Percentiles rank a stretch among this genome's conserved stretches.
phyloP scores from a whole-genome alignment of 164 flowering plant species.

The Nelumbo lutea region DNA sequence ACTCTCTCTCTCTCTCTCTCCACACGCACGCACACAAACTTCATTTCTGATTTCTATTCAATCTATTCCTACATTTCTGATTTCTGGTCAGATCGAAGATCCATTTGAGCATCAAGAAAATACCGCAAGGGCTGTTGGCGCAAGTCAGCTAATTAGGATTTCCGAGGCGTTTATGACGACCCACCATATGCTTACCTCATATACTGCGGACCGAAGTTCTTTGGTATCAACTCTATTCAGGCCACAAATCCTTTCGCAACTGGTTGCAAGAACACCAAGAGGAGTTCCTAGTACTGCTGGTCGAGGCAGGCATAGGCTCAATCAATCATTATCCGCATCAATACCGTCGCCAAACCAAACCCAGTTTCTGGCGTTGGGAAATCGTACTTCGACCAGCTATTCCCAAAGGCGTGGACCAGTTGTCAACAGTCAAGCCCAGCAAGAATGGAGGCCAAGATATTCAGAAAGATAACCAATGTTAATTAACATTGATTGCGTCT shows the following conservation, averaged over 20 bases:
- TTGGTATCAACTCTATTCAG: slow-evolving; percentile 34
- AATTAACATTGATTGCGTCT: not conserved
- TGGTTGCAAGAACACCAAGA: slow-evolving; percentile 6
- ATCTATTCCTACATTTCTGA: not conserved
- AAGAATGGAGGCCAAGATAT: slow-evolving; percentile 25
- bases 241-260: slow-evolving; percentile 23
- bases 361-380: not conserved
- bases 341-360: not conserved
- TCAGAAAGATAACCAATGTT: not conserved
- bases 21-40: too few relatives aligned
- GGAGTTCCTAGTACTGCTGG: not conserved
- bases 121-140: slow-evolving; percentile 61
- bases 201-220: slow-evolving; percentile 19
- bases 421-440: slow-evolving; percentile 16
- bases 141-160: slow-evolving; percentile 40
- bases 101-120: slow-evolving; percentile 84
- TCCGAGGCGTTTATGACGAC: slow-evolving; percentile 38
- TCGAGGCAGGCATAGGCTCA: not conserved
- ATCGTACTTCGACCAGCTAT: not conserved
- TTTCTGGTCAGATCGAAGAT: slow-evolving; percentile 62
- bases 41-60: slow-evolving; percentile 1
- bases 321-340: not conserved
- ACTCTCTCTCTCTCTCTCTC: slow-evolving; percentile 20
- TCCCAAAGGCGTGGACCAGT: slow-evolving; percentile 1
- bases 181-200: slow-evolving; percentile 22